A percentile compares a stretch with the other conserved stretches of the same genome.
phyloP scores from a whole-genome alignment of 495 filamentous ascomycete genomes.

The Clohesyomyces aquaticus region DNA sequence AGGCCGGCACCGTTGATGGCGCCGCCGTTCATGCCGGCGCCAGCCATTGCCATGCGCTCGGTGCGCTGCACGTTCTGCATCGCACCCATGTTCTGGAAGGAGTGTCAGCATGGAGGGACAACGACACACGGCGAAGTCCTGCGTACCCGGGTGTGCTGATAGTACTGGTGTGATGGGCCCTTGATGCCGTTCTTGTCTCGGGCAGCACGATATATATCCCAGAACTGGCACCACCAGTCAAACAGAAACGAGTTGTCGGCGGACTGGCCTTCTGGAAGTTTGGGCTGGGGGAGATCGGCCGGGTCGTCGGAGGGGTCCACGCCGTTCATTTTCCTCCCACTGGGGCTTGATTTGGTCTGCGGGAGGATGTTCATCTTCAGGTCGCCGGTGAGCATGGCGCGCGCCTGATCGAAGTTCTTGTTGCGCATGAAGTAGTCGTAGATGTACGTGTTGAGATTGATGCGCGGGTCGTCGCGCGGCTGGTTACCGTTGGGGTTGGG shows the following conservation, averaged over 20 bases:
- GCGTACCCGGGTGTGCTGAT: conserved; percentile 79
- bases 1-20: too few species aligned
- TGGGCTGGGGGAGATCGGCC: conserved; percentile 77
- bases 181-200: conserved; percentile 60
- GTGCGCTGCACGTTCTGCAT: conserved; percentile 57
- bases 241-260: conserved; percentile 77
- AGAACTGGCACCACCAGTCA: conserved; percentile 96
- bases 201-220: conserved; percentile 87
- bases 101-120: conserved; percentile 11
- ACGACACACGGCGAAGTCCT: neutral
- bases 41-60: conserved; percentile 70
- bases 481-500: conserved; percentile 3
- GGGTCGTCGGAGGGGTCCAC: conserved; percentile 68
- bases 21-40: too few species aligned
- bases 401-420: conserved; percentile 77
- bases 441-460: conserved; percentile 84
- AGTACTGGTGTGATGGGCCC: conserved; percentile 60
- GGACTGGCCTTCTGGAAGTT: conserved; percentile 60
- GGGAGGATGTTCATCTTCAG: conserved; percentile 57
- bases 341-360: conserved; percentile 50
- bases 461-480: conserved; percentile 21
- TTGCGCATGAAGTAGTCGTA: conserved; percentile 94
- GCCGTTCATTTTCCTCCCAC: conserved; percentile 60
- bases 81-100: conserved; percentile 64
- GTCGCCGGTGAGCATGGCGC: conserved; percentile 67